A percentile compares a stretch with the other conserved stretches of the same genome.
phyloP scores from a whole-genome alignment of 345 rosid genomes.

The Orychophragmus violaceus region DNA sequence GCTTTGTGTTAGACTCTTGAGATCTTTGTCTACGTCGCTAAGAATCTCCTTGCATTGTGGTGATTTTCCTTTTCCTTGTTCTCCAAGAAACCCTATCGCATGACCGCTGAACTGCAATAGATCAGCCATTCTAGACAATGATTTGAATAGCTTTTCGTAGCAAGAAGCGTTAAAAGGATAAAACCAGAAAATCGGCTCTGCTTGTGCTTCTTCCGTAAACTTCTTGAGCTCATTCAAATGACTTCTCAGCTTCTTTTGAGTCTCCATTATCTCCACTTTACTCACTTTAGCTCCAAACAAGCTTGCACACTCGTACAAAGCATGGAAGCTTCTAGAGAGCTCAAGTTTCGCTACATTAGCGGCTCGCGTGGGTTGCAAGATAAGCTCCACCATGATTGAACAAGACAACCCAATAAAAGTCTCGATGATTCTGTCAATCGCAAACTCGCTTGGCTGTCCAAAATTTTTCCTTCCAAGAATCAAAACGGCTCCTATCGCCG shows the following conservation, averaged over 20 bases:
- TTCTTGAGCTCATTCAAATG: conserved; percentile 43
- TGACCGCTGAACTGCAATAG: conserved; percentile 47
- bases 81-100: conserved; percentile 40
- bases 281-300: conserved; percentile 36
- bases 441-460: conserved; percentile 77
- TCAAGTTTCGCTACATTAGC: conserved; percentile 57
- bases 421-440: conserved; percentile 76
- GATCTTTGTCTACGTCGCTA: conserved; percentile 41
- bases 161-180: conserved; percentile 56
- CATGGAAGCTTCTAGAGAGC: conserved; percentile 41
- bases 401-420: conserved; percentile 78
- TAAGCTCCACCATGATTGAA: conserved; percentile 55
- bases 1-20: conserved; percentile 40
- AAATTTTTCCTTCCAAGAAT: conserved; percentile 73
- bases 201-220: conserved; percentile 65
- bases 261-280: conserved; percentile 33
- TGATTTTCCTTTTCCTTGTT: conserved; percentile 34
- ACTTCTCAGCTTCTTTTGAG: conserved; percentile 42
- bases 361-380: conserved; percentile 64
- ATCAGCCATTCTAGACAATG: conserved; percentile 58
- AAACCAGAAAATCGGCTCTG: conserved; percentile 86
- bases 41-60: conserved; percentile 33
- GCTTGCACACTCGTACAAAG: conserved; percentile 39
- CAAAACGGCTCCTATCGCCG: conserved; percentile 71
- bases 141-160: conserved; percentile 49